Base-by-base conservation (phyloP, 1,139 yeast genomes). In the Geotrichum siamense region DNA sequence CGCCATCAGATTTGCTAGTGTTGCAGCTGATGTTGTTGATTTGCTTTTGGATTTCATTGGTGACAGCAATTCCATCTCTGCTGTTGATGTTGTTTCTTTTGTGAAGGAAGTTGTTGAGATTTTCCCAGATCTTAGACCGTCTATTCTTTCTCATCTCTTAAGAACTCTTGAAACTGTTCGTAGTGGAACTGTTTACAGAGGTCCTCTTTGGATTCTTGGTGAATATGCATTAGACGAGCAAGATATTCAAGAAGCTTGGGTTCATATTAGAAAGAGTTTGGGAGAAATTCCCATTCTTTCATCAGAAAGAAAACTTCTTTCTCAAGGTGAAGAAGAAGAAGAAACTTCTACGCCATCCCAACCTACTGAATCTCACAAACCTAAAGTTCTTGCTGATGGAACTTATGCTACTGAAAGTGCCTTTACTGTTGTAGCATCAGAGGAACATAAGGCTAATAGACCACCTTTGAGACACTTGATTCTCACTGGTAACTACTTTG, bases 361-460 rank as follows among this genome's bases (percentile, higher is more conserved):
- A 29, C 60, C 62, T 25, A 38, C 60, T 9, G 64, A 64, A 43
- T 64, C 70, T 32, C 66, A 66, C 50, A 86, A 85, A 41, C 96
- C 97, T 26, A 79, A 82, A 51, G 82, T 93, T 46, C 74, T 91
- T 52, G 96, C 98, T 17, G 99, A 93, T 67, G 99, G 99, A 55
- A 93, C 99, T 1, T 93, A 93, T 67, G 98, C 98, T 25, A 83
- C 96, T 26, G 98, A 93, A 65, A 81, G 79, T 55, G 96, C 97
- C 0, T 72, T 86, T 48, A 78, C 84, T 3, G 55, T 57, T 10
- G 59, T 57, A 22, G 52, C 52, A 3, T 62, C 61, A 10, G 67
- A 64, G 15, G 55, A 54, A 23, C 64, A 63, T 31, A 56, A 56
- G 43, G 50, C 55, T 16, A 68, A 65, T 38, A 64, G 70, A 31